Evolutionary conservation across 345 rosid genomes (phyloP).

Genomic region (Corymbia maculata): DNA sequence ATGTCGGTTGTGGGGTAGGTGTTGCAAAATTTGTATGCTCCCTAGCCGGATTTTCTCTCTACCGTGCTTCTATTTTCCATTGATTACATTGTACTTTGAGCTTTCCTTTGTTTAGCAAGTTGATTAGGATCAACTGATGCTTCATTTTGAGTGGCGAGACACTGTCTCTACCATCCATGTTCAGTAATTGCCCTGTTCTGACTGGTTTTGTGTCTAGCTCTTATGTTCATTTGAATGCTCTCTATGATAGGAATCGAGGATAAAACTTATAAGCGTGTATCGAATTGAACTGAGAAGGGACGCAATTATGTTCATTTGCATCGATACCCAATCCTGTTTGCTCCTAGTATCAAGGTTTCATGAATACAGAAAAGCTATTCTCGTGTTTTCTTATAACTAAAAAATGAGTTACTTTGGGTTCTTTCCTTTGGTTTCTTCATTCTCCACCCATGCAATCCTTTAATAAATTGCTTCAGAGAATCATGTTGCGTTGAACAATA

Average conservation of each 20-base stretch:
- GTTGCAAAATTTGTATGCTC: neutral
- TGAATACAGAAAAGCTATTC: neutral
- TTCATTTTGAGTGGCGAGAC: neutral
- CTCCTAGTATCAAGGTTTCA: neutral
- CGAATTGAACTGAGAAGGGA: neutral
- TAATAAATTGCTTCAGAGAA: neutral
- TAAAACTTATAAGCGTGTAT: neutral
- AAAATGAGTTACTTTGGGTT: neutral
- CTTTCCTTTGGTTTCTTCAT: neutral
- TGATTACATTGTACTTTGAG: neutral
- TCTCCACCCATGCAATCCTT: neutral
- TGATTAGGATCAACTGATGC: neutral
- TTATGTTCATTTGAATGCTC: neutral
- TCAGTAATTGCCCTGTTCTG: neutral
- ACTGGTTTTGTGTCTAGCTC: neutral
- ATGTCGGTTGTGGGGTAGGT: conserved; percentile 59
- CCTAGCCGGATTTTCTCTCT: neutral
- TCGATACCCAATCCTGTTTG: neutral
- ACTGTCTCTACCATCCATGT: neutral
- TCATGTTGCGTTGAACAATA: neutral
- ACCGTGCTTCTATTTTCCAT: neutral
- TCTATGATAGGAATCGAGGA: neutral
- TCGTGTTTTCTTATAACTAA: neutral
- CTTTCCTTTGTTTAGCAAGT: neutral
- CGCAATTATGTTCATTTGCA: neutral